These are phyloP conservation scores for Phoenix roebelenii DNA, from an alignment of 176 grass and related monocot species.

Conservation along the genomic window DNA sequence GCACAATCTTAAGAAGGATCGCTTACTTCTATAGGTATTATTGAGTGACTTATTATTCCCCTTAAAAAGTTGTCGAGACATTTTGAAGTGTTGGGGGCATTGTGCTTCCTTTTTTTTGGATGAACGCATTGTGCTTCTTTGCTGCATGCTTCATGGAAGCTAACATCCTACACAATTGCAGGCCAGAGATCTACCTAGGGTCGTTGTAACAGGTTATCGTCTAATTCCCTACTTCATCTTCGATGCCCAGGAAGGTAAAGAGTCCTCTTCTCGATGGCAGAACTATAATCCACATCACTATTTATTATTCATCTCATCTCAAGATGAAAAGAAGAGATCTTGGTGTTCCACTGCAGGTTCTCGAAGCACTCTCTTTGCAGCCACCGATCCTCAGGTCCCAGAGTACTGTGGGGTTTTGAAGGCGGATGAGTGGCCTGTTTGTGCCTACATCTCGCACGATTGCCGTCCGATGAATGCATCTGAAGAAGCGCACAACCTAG, in stretches of 20 bases:
- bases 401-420: constrained; percentile 79
- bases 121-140: background rate
- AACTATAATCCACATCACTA: too few species aligned
- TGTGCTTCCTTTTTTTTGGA: background rate
- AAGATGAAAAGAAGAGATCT: background rate
- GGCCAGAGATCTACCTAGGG: constrained; percentile 85
- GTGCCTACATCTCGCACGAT: constrained; percentile 73
- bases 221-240: constrained; percentile 98
- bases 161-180: constrained; percentile 26
- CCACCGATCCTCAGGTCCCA: constrained; percentile 73
- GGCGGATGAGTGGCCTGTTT: constrained; percentile 88
- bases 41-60: too few species aligned
- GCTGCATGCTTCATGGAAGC: background rate
- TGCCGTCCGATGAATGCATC: constrained; percentile 86
- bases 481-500: constrained; percentile 82
- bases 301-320: too few species aligned
- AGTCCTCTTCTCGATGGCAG: background rate
- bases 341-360: constrained; percentile 40
- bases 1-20: too few species aligned
- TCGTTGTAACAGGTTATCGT: constrained; percentile 54
- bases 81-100: too few species aligned
- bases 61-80: too few species aligned
- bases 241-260: constrained; percentile 63
- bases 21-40: too few species aligned
- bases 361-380: constrained; percentile 74